A percentile compares a stretch with the other conserved stretches of the same genome.
phyloP scores from a whole-genome alignment of 225 moss, liverwort and hornwort genomes.

The Straminergon stramineum region DNA sequence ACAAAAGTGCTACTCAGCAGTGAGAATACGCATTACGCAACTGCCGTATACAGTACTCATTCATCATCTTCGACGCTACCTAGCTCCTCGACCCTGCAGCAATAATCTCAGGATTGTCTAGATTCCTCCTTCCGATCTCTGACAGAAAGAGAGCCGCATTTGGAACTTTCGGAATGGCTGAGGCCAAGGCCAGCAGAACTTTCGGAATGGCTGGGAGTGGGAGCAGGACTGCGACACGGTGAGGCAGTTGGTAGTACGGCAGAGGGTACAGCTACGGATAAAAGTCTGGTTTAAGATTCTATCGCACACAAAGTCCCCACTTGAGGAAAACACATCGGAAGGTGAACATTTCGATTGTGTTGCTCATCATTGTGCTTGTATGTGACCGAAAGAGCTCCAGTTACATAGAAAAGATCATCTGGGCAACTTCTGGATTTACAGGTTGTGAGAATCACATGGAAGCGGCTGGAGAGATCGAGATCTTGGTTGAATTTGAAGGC shows the following conservation, averaged over 20 bases:
- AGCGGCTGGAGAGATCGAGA: not conserved
- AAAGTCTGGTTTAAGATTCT: too few relatives aligned
- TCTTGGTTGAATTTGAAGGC: not conserved
- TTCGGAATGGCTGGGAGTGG: not conserved
- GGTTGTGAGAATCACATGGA: not conserved
- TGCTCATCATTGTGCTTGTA: not conserved
- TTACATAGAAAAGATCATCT: not conserved
- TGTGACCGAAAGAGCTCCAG: not conserved
- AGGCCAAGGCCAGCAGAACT: not conserved
- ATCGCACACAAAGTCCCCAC: not conserved
- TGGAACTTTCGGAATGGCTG: not conserved
- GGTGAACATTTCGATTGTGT: not conserved
- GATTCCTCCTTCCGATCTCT: not conserved
- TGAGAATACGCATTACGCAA: not conserved
- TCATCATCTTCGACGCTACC: not conserved
- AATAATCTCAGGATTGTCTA: not conserved
- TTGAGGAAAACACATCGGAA: not conserved
- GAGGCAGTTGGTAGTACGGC: slow-evolving; percentile 13
- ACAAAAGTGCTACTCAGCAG: not conserved
- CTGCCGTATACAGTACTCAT: not conserved
- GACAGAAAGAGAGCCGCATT: not conserved
- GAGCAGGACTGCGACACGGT: not conserved
- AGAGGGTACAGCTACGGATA: not conserved
- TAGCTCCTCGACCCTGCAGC: not conserved
- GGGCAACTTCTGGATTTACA: too few relatives aligned